Evolutionary conservation across 106 monocot species (phyloP).

Genomic region (Agapanthus africanus): DNA sequence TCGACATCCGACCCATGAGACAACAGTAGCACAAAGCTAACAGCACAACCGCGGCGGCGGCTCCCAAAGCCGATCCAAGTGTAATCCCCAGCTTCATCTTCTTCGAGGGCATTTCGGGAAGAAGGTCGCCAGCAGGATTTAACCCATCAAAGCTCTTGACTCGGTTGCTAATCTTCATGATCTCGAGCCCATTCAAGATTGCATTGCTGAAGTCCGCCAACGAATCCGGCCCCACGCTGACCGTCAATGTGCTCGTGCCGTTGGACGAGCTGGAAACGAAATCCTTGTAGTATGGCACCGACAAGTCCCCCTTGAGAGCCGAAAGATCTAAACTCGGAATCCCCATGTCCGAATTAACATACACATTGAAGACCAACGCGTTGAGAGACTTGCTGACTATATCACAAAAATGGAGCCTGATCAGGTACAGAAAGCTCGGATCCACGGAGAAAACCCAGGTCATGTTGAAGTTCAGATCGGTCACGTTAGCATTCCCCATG

Average conservation of each 20-base stretch:
- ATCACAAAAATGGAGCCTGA: conserved; percentile 68
- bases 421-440: conserved; percentile 39
- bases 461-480: conserved; percentile 48
- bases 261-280: conserved; percentile 19
- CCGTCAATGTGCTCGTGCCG: conserved; percentile 7
- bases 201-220: conserved; percentile 28
- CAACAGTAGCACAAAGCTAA: conserved; percentile 28
- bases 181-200: conserved; percentile 31
- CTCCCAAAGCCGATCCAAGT: conserved; percentile 26
- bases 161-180: conserved; percentile 35
- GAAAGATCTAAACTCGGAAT: too few relatives aligned
- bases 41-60: conserved; percentile 11
- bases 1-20: conserved; percentile 23
- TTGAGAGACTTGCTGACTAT: conserved; percentile 65
- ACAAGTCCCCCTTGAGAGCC: too few relatives aligned
- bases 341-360: too few relatives aligned
- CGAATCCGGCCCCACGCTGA: conserved; percentile 23
- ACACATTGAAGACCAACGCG: conserved; percentile 57
- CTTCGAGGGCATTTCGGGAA: too few relatives aligned
- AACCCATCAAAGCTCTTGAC: conserved; percentile 20
- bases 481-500: conserved; percentile 43
- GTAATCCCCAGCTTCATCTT: too few relatives aligned
- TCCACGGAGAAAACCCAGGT: conserved; percentile 48
- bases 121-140: too few relatives aligned
- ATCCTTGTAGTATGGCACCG: conserved; percentile 40